Conservation (phyloP, 306 rosid species). For the Adenanthera pavonina region DNA sequence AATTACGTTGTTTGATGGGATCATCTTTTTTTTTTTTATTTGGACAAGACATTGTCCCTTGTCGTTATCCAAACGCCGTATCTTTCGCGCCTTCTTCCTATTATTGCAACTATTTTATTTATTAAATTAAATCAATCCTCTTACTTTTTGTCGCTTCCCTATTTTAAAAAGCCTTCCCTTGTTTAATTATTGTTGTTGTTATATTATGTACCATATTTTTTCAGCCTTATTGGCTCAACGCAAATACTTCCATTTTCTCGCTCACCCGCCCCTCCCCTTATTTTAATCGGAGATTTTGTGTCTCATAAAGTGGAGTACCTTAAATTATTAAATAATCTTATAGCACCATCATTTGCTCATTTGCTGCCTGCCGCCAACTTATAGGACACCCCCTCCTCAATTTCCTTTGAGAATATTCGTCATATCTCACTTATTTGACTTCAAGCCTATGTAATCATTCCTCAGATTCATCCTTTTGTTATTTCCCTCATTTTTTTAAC, state of each 20-base stretch:
- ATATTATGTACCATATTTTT: background rate
- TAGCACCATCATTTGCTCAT: slow-evolving; percentile 4
- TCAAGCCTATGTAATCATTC: background rate
- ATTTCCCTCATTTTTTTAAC: background rate
- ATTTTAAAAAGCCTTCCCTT: background rate
- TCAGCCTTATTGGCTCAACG: background rate
- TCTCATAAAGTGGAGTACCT: slow-evolving; percentile 26
- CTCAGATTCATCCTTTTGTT: background rate
- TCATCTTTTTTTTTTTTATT: background rate
- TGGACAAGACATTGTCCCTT: background rate
- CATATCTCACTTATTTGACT: background rate
- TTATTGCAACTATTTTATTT: background rate
- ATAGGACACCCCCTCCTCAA: background rate
- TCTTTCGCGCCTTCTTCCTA: background rate
- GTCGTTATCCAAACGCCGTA: slow-evolving; percentile 29
- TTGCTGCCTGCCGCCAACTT: slow-evolving; percentile 1
- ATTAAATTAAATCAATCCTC: background rate
- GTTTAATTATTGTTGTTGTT: background rate
- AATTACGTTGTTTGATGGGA: slow-evolving; percentile 18
- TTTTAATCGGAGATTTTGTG: slow-evolving; percentile 2
- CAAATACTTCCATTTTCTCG: background rate
- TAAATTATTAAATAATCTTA: background rate
- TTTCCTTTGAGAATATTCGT: background rate
- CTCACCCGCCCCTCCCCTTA: background rate
- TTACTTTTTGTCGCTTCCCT: slow-evolving; percentile 4